These are phyloP conservation scores for Pyrenophora graminea DNA, from an alignment of 2,329 filamentous ascomycete genomes.

Conservation along the genomic window DNA sequence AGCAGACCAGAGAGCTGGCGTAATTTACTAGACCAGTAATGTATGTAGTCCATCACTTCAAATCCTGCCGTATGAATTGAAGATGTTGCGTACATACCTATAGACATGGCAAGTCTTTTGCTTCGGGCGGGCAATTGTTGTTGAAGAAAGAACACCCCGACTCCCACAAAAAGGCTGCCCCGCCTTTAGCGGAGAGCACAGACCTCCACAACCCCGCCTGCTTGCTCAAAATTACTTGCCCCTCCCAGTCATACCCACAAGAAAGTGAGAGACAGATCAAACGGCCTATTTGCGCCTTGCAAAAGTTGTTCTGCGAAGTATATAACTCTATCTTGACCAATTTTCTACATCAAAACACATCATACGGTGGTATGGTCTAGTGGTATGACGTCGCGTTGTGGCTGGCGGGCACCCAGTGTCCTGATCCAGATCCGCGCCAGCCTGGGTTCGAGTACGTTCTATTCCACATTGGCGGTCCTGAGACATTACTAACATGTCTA, in stretches of 20 bases:
- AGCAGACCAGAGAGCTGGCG: neutral
- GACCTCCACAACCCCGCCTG: constrained; percentile 16
- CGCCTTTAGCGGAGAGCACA: constrained; percentile 21
- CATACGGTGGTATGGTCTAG: constrained; percentile 43
- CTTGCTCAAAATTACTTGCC: neutral
- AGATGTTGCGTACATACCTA: constrained; percentile 13
- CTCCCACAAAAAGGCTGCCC: constrained; percentile 9
- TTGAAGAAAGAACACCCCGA: constrained; percentile 8
- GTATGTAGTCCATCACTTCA: neutral
- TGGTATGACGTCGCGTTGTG: constrained; percentile 49
- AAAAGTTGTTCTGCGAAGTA: too few relatives aligned
- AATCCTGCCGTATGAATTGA: neutral
- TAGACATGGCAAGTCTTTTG: constrained; percentile 4
- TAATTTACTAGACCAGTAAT: too few relatives aligned
- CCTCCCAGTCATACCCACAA: neutral
- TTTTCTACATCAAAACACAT: constrained; percentile 20
- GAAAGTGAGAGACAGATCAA: accelerated
- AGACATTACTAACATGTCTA: constrained; percentile 29
- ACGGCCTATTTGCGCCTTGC: too few relatives aligned
- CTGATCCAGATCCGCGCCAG: constrained; percentile 43
- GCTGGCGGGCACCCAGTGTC: constrained; percentile 31
- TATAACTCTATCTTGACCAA: neutral
- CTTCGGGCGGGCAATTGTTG: constrained; percentile 5
- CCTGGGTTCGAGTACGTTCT: constrained; percentile 43
- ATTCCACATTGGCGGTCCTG: constrained; percentile 21